phyloP scores from a whole-genome alignment of 2,329 filamentous ascomycete species.

The Verticillium longisporum region DNA sequence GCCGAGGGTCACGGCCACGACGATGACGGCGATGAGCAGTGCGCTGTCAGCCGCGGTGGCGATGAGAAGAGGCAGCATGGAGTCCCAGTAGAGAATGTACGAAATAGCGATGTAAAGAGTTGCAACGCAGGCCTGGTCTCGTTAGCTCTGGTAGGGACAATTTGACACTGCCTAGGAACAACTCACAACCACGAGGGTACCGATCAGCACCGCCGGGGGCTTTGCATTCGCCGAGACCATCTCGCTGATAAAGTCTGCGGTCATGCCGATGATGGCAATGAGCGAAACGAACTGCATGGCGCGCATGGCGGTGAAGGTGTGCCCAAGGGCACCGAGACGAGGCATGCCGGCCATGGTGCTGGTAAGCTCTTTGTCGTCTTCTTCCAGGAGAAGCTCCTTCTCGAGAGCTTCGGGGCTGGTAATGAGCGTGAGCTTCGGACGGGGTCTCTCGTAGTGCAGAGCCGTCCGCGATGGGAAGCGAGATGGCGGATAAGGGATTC shows the following conservation, averaged over 20 bases:
- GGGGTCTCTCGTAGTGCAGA: slow-evolving; percentile 17
- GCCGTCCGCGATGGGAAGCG: slow-evolving; percentile 33
- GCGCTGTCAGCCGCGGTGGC: slow-evolving; percentile 58
- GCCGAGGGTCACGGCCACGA: slow-evolving; percentile 71
- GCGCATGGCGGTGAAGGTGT: slow-evolving; percentile 70
- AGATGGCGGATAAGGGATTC: slow-evolving; percentile 18
- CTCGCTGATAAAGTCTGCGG: slow-evolving; percentile 72
- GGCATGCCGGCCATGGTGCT: slow-evolving; percentile 38
- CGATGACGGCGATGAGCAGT: slow-evolving; percentile 70
- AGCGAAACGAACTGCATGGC: slow-evolving; percentile 65
- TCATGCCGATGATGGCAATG: slow-evolving; percentile 71
- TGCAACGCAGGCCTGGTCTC: slow-evolving; percentile 63
- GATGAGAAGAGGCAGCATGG: slow-evolving; percentile 68
- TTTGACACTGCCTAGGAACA: too few relatives aligned
- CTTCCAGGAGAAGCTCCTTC: background rate
- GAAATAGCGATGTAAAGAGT: slow-evolving; percentile 74
- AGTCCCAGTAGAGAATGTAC: slow-evolving; percentile 74
- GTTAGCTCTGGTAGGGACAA: background rate
- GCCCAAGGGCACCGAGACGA: slow-evolving; percentile 65
- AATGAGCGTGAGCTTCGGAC: slow-evolving; percentile 35
- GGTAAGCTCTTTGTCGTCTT: slow-evolving; percentile 7
- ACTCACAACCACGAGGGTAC: slow-evolving; percentile 73
- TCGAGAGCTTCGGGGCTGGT: slow-evolving; percentile 18
- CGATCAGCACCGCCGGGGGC: slow-evolving; percentile 67
- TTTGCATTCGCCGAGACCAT: slow-evolving; percentile 61